Evolutionary conservation across 2,329 filamentous ascomycete genomes (phyloP), one percentile per base, ranked within the genome.

Genomic region (Paecilomyces fulvus): DNA sequence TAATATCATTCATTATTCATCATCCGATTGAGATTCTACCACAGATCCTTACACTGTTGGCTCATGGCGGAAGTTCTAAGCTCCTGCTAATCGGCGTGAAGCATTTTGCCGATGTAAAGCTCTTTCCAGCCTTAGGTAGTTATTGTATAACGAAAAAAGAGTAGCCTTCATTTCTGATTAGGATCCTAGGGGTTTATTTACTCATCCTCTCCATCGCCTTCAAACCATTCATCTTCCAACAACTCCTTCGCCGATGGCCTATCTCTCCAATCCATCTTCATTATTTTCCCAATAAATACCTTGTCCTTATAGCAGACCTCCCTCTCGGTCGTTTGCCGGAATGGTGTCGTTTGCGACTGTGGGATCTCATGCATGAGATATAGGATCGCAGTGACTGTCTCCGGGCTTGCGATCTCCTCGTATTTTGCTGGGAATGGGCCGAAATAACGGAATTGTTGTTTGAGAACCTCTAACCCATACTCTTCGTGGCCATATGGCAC

Each of bases 401-500:
- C 46, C 3, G 33, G 51, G 25, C 43, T 28, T 11, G 52, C 54
- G 33, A 61, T 55, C 25, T 59, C 55, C 30, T 55, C 37, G 21
- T 59, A 57, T 33, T 57, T 56, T 11, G 11, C 54, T 25, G 57
- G 59, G 23, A 54, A 61, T 49, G 55, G 61, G 6, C 62, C 59
- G 37, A 61, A 64, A 46, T 59, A 60, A 4, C 60, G 55, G 31
- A 61, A 64, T 33, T 63, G 59, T 49, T 60, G 59, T 23, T 59
- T 63, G 21, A 64, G 37, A 21, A 61, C 58, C 54, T 64, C 59
- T 9, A 63, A 46, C 1, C 49, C 53, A 21, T 64, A 64, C 30
- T 64, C 60, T 51, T 60, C 59, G 53, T 64, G 62, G 43, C 54
- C 62, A 55, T 59, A 63, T 1, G 55, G 55, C 10, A 63, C 62